Percentiles rank a stretch among this genome's conserved stretches.
Conservation (phyloP, 345 rosid species). For the Populus simonii region DNA sequence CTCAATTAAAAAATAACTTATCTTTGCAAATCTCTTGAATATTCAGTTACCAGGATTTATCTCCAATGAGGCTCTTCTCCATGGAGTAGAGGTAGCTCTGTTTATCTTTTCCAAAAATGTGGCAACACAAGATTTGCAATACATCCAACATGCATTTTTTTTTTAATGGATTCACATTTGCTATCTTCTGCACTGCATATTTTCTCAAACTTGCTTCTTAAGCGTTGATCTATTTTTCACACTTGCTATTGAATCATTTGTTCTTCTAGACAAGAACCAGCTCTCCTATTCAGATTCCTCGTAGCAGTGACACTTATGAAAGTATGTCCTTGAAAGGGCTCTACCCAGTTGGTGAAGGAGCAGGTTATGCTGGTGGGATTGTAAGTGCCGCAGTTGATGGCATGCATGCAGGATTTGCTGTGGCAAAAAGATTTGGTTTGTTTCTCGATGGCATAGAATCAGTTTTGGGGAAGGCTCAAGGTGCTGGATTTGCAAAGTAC, state of each 20-base stretch:
- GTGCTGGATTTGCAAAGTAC: conserved; percentile 61
- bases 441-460: conserved; percentile 55
- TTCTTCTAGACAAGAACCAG: conserved; percentile 81
- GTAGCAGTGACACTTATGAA: conserved; percentile 65
- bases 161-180: not conserved
- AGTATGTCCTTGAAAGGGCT: conserved; percentile 74
- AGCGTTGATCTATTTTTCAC: not conserved
- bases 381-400: conserved; percentile 99
- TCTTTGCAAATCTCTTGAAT: conserved; percentile 8
- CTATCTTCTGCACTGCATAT: not conserved
- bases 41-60: conserved; percentile 88
- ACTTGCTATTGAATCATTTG: not conserved
- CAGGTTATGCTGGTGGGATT: conserved; percentile 98
- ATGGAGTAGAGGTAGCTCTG: conserved; percentile 79
- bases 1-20: not conserved
- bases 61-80: conserved; percentile 84
- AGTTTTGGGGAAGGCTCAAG: conserved; percentile 63
- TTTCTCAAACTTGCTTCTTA: not conserved
- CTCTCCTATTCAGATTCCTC: conserved; percentile 77
- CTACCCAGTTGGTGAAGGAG: conserved; percentile 97
- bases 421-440: conserved; percentile 63
- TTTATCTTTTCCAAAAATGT: not conserved
- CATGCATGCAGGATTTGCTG: conserved; percentile 79
- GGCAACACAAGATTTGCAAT: not conserved
- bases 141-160: not conserved